Evolutionary conservation across 257 asterid species (phyloP).

Genomic region (Fraxinus pennsylvanica): DNA sequence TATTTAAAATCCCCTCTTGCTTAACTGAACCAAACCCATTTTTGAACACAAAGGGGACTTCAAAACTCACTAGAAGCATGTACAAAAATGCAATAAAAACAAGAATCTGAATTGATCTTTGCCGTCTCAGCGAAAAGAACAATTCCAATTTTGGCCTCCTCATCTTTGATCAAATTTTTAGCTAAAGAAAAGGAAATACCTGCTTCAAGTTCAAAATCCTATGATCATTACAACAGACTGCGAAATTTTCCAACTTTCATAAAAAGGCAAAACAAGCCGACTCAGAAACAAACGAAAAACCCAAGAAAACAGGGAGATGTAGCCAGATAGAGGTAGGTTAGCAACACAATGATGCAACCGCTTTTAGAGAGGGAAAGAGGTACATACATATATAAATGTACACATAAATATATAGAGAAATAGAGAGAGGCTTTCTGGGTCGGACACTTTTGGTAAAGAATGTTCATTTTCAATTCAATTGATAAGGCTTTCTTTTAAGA

Average conservation of each 20-base stretch:
- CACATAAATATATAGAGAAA: not conserved
- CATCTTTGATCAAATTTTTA: conserved; percentile 38
- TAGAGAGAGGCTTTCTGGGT: not conserved
- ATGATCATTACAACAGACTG: not conserved
- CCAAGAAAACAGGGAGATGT: not conserved
- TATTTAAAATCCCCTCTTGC: conserved; percentile 39
- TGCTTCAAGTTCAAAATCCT: conserved; percentile 26
- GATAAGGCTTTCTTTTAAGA: not conserved
- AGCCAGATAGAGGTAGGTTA: conserved; percentile 40
- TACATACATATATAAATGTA: not conserved
- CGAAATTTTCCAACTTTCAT: not conserved
- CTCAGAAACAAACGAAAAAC: conserved; percentile 24
- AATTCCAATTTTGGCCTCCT: conserved; percentile 60
- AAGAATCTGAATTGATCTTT: conserved; percentile 59
- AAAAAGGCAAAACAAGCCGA: conserved; percentile 29
- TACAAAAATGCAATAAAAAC: conserved; percentile 56
- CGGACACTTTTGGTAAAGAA: not conserved
- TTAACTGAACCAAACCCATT: conserved; percentile 50
- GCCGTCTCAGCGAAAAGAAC: conserved; percentile 61
- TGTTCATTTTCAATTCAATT: not conserved
- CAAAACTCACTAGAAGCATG: conserved; percentile 59
- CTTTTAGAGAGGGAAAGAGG: conserved; percentile 22
- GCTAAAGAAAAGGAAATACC: not conserved
- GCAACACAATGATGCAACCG: conserved; percentile 45
- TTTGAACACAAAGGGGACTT: conserved; percentile 74